phyloP scores from a whole-genome alignment of 495 filamentous ascomycete genomes.

The Poronia punctata region DNA sequence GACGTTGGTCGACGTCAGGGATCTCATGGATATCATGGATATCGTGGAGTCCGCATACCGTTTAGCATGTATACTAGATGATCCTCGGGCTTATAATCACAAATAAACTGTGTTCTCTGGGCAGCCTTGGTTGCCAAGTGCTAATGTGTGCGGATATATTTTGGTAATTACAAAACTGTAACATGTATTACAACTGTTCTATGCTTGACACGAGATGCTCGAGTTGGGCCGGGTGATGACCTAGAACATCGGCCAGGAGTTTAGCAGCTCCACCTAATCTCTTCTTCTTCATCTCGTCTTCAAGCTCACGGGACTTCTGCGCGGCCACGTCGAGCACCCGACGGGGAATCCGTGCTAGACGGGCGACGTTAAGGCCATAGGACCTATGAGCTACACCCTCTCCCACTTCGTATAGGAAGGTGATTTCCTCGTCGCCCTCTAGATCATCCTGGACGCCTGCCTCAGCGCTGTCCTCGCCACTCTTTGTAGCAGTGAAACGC shows the following conservation, averaged over 20 bases:
- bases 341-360: conserved; percentile 73
- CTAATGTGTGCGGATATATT: neutral
- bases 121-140: conserved; percentile 1
- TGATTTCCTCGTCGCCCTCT: conserved; percentile 51
- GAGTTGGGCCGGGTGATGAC: conserved; percentile 28
- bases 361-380: conserved; percentile 91
- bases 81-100: conserved; percentile 4
- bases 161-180: neutral
- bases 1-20: too few species aligned
- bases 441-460: conserved; percentile 32
- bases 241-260: conserved; percentile 38
- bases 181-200: conserved; percentile 35
- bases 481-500: conserved; percentile 57
- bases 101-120: conserved; percentile 2
- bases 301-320: conserved; percentile 71
- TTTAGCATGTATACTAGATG: conserved; percentile 13
- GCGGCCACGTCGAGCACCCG: conserved; percentile 70
- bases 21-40: too few species aligned
- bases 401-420: conserved; percentile 75
- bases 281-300: conserved; percentile 60
- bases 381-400: conserved; percentile 88
- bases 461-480: neutral
- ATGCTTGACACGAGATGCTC: conserved; percentile 42
- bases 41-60: conserved; percentile 10
- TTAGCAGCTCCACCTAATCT: conserved; percentile 41